phyloP scores from a whole-genome alignment of 306 rosid genomes.

The Vigna nakashimae region DNA sequence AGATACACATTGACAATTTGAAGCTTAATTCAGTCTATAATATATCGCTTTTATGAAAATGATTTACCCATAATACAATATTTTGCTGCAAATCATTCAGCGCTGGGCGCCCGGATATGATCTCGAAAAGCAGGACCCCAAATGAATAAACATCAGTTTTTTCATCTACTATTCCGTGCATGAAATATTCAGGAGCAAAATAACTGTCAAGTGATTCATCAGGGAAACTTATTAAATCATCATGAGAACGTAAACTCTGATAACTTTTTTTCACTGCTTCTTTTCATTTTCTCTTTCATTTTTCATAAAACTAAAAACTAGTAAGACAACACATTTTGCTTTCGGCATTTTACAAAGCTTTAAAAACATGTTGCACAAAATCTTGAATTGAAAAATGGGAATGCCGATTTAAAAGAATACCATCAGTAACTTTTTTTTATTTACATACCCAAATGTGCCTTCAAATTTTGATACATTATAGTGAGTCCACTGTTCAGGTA shows the following conservation, averaged over 20 bases:
- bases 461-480: slow-evolving; percentile 76
- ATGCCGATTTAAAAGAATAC: background rate
- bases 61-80: slow-evolving; percentile 75
- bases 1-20: no score
- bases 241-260: background rate
- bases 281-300: no score
- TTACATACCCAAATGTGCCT: slow-evolving; percentile 92
- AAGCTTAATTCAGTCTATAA: no score
- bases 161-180: slow-evolving; percentile 95
- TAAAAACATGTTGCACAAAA: background rate
- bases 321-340: no score
- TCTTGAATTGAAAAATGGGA: no score
- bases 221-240: slow-evolving; percentile 12
- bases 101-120: slow-evolving; percentile 86
- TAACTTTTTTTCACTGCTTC: background rate
- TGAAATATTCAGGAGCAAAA: slow-evolving; percentile 95
- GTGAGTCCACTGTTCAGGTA: slow-evolving; percentile 87
- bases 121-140: slow-evolving; percentile 90
- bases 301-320: background rate
- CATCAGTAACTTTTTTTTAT: background rate
- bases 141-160: slow-evolving; percentile 90
- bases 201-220: slow-evolving; percentile 60
- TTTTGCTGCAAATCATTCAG: slow-evolving; percentile 63
- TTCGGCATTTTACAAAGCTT: background rate
- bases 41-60: slow-evolving; percentile 13